Evolutionary conservation across 352 stramenopile genomes (phyloP).

Genomic region (Phytopythium montanum): DNA sequence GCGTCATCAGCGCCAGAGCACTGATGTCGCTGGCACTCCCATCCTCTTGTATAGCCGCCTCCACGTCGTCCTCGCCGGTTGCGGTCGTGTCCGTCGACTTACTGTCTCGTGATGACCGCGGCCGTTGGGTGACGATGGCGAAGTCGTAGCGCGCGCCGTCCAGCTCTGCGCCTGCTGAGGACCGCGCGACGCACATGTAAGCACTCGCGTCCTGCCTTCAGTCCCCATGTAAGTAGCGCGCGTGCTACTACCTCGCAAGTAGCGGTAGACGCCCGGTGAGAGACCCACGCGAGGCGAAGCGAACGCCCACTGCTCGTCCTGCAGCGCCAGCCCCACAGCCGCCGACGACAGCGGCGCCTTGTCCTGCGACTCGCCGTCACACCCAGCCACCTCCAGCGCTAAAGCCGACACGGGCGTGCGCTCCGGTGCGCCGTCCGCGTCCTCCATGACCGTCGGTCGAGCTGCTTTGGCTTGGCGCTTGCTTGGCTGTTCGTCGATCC

Average conservation of each 20-base stretch:
- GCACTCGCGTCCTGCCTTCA: not conserved
- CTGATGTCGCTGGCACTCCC: not conserved
- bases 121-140: constrained; percentile 61
- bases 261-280: constrained; percentile 42
- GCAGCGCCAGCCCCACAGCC: constrained; percentile 44
- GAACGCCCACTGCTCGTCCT: constrained; percentile 61
- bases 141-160: constrained; percentile 62
- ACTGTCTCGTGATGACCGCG: constrained; percentile 16
- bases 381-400: constrained; percentile 7
- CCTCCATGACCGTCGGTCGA: constrained; percentile 21
- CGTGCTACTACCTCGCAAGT: constrained; percentile 33
- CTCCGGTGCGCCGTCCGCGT: constrained; percentile 27
- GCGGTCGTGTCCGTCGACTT: constrained; percentile 8
- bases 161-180: constrained; percentile 31
- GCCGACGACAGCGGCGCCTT: constrained; percentile 42
- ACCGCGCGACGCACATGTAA: not conserved
- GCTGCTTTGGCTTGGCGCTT: not conserved
- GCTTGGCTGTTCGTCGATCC: not conserved
- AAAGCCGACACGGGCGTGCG: constrained; percentile 19
- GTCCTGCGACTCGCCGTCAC: constrained; percentile 3
- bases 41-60: not conserved
- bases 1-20: not conserved
- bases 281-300: constrained; percentile 31
- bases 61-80: constrained; percentile 2
- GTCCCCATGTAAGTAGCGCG: not conserved